phyloP scores from a whole-genome alignment of 331 rosid genomes.

The Spiraea crenata region DNA sequence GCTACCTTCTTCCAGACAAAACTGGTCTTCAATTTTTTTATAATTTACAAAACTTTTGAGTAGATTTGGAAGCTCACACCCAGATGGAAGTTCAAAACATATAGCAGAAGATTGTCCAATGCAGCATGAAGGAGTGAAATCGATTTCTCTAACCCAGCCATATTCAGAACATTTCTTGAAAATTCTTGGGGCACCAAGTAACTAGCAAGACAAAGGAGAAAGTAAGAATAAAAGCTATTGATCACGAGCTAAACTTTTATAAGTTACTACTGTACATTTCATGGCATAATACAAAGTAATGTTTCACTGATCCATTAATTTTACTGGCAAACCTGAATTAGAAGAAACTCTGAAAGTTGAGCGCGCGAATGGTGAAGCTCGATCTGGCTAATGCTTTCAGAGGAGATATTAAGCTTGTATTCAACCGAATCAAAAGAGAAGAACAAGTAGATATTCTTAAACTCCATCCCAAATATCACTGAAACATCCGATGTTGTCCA shows the following conservation, averaged over 20 bases:
- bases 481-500: slow-evolving; percentile 21
- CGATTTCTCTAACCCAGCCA: slow-evolving; percentile 31
- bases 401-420: slow-evolving; percentile 23
- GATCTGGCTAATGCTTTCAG: slow-evolving; percentile 30
- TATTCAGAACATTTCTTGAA: slow-evolving; percentile 11
- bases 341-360: slow-evolving; percentile 16
- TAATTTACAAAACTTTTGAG: background rate
- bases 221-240: background rate
- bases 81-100: slow-evolving; percentile 23
- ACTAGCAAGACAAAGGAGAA: slow-evolving; percentile 12
- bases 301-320: background rate
- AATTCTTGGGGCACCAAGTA: slow-evolving; percentile 31
- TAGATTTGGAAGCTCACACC: slow-evolving; percentile 19
- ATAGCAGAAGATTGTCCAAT: slow-evolving; percentile 37
- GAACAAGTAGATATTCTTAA: slow-evolving; percentile 10
- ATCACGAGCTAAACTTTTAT: background rate
- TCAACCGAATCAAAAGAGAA: slow-evolving; percentile 5
- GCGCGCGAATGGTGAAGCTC: background rate
- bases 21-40: slow-evolving; percentile 13
- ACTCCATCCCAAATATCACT: slow-evolving; percentile 23
- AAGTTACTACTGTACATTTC: background rate
- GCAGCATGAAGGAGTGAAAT: slow-evolving; percentile 36
- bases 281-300: background rate
- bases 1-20: slow-evolving; percentile 1
- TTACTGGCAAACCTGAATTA: slow-evolving; percentile 28